Evolutionary conservation across 169 alveolate species (phyloP).

Genomic region (Plasmodium coatneyi): DNA sequence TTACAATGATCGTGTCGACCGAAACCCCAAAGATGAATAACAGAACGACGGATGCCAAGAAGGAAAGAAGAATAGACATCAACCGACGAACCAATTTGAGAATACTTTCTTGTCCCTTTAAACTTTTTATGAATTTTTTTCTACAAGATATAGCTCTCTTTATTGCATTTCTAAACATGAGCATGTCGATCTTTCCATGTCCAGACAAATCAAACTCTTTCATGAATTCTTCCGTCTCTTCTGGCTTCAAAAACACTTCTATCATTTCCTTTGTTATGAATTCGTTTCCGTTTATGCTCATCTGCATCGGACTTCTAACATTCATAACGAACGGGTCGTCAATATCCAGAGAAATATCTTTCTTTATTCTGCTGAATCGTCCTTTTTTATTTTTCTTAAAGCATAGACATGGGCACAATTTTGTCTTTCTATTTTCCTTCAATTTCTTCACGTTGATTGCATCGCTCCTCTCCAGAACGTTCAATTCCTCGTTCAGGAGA

Average conservation of each 20-base stretch:
- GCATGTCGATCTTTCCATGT: constrained; percentile 83
- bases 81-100: constrained; percentile 85
- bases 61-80: constrained; percentile 85
- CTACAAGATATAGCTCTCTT: constrained; percentile 79
- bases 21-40: constrained; percentile 87
- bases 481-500: constrained; percentile 51
- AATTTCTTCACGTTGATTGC: constrained; percentile 37
- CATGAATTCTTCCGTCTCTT: constrained; percentile 82
- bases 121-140: constrained; percentile 82
- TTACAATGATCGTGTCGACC: constrained; percentile 88
- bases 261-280: constrained; percentile 71
- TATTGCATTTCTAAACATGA: constrained; percentile 81
- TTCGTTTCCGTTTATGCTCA: constrained; percentile 58
- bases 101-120: constrained; percentile 89
- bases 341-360: constrained; percentile 56
- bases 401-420: constrained; percentile 16
- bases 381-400: constrained; percentile 35
- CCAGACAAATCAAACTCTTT: constrained; percentile 84
- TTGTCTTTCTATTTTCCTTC: constrained; percentile 3
- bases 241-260: constrained; percentile 80
- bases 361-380: constrained; percentile 16
- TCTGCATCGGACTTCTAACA: constrained; percentile 49
- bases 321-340: constrained; percentile 59
- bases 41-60: constrained; percentile 82
- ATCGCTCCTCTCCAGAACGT: constrained; percentile 71